These are phyloP conservation scores for Cyclotella kingstonii DNA, from an alignment of 108 stramenopile species.

Conservation along the genomic window DNA sequence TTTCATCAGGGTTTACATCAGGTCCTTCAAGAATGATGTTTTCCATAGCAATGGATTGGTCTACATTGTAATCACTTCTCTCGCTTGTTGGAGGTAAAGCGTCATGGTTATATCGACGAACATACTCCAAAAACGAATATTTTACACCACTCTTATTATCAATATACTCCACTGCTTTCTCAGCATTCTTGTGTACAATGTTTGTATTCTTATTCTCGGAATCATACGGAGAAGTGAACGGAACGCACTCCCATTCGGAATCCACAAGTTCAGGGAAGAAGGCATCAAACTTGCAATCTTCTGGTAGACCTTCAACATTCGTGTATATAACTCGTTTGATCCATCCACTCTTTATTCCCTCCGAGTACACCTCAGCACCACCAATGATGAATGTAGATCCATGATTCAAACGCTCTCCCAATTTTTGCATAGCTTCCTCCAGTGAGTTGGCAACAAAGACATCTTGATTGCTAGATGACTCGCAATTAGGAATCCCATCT, in stretches of 20 bases:
- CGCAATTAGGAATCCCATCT: neutral
- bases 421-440: constrained; percentile 72
- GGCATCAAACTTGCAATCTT: constrained; percentile 67
- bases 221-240: constrained; percentile 24
- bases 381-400: constrained; percentile 94
- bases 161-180: constrained; percentile 31
- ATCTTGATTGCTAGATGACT: constrained; percentile 28
- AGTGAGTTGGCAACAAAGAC: constrained; percentile 78
- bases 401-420: constrained; percentile 47
- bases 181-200: constrained; percentile 26
- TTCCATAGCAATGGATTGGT: no score
- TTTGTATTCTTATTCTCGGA: constrained; percentile 16
- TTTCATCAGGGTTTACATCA: constrained; percentile 83
- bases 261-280: constrained; percentile 67
- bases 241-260: constrained; percentile 55
- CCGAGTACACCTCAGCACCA: constrained; percentile 85
- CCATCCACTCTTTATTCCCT: constrained; percentile 72
- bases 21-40: constrained; percentile 45
- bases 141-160: constrained; percentile 55
- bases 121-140: constrained; percentile 66
- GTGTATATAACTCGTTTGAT: constrained; percentile 74
- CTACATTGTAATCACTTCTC: neutral
- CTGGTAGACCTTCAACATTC: constrained; percentile 56
- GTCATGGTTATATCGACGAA: constrained; percentile 10
- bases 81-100: neutral